Evolutionary conservation across 345 rosid genomes (phyloP), one percentile per base, ranked within the genome.

Genomic region (Erucastrum elatum): DNA sequence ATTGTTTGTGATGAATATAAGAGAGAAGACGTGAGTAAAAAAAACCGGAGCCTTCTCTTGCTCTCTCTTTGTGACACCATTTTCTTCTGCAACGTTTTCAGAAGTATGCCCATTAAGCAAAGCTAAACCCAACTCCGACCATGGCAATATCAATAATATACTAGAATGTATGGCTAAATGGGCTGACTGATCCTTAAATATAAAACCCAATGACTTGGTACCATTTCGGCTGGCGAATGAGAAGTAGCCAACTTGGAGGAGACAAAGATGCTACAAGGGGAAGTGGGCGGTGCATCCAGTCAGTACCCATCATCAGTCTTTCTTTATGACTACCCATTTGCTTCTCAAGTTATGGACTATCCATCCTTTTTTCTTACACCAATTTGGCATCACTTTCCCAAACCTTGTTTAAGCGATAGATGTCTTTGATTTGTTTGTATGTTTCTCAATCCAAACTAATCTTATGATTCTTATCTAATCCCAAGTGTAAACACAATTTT

Each of bases 201-300:
- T 5, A 35, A 66, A 37, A 37, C 71, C 63, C 74, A 70, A 6
- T 58, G 44, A 21, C 27, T 75, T 15, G 39, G 13, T 16, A 56
- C 51, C 2, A 39, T 59, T 31, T 77, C 35, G 15, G 66, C 26
- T 37, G 46, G 35, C 11, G 65, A 51, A 51, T 8, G 31, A 3
- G 62, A 69, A 69, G 74, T 68, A 51, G 55, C 74, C 70, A 70
- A 70, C 65, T 25, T 63, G 44, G 81, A 55, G 61, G 72, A 71
- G 72, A 41, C 82, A n/a, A 78, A 78, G 77, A 72, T 72, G 74
- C 68, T 49, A 17, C 55, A 49, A 59, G 74, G 46, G 6, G 53
- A 59, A 21, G 74, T 78, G 69, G 72, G 77, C 82, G 82, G 82
- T 78, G 82, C 77, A 31, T 53, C 29, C 53, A 44, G 74, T 46